phyloP scores from a whole-genome alignment of 140 eudicot genomes.

The Oenanthe javanica region DNA sequence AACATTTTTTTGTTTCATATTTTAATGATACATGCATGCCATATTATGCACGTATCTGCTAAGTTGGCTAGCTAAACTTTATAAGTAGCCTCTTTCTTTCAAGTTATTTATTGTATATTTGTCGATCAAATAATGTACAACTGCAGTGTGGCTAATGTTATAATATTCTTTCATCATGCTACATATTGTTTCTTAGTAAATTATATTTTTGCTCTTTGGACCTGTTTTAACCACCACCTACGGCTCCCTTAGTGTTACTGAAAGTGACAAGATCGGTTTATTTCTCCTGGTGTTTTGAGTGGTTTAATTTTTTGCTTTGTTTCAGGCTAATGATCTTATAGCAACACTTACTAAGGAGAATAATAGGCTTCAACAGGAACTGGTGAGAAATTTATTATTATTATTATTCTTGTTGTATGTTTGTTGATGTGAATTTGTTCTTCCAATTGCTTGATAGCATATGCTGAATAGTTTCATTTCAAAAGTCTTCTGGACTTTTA shows the following conservation, averaged over 20 bases:
- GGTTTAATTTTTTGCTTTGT: constrained; percentile 4
- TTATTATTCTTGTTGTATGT: background rate
- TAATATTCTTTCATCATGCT: background rate
- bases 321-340: constrained; percentile 23
- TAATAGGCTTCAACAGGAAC: constrained; percentile 20
- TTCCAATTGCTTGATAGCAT: background rate
- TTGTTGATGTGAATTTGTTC: background rate
- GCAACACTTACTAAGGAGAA: constrained; percentile 17
- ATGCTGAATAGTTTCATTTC: background rate
- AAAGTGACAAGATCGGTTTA: background rate
- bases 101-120: background rate
- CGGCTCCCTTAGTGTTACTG: background rate
- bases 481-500: background rate
- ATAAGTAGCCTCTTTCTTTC: background rate
- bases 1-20: background rate
- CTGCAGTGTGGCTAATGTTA: background rate
- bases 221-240: too few relatives aligned
- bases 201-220: background rate
- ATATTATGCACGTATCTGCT: background rate
- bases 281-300: background rate
- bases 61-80: background rate
- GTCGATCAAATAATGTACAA: background rate
- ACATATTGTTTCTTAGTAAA: background rate
- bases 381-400: constrained; percentile 12
- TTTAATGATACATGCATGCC: background rate